Conservation (phyloP, 2,329 filamentous ascomycete genomes). For the Fusarium sublunatum region DNA sequence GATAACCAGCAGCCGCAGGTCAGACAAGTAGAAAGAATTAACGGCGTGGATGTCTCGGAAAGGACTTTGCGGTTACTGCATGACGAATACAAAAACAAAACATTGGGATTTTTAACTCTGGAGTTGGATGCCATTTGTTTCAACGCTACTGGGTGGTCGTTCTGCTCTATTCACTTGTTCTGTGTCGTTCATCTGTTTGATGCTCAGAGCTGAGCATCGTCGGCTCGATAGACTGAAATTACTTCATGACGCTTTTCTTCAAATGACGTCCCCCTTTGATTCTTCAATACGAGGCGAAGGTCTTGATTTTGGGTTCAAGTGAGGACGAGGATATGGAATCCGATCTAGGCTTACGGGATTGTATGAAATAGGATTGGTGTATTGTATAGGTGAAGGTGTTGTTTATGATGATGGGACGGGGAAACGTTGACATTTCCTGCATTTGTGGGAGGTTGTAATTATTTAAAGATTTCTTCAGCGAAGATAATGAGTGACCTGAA, state of each 20-base stretch:
- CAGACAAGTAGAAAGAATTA: slow-evolving; percentile 11
- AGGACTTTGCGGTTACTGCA: slow-evolving; percentile 32
- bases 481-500: neutral
- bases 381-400: slow-evolving; percentile 18
- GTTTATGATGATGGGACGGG: slow-evolving; percentile 2
- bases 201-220: slow-evolving; percentile 30
- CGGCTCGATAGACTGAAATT: slow-evolving; percentile 26
- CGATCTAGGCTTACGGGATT: slow-evolving; percentile 25
- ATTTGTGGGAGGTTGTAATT: neutral
- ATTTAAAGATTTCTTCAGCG: neutral
- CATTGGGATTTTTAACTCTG: slow-evolving; percentile 31
- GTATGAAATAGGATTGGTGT: slow-evolving; percentile 27
- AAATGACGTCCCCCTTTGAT: slow-evolving; percentile 16
- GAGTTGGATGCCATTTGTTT: slow-evolving; percentile 44
- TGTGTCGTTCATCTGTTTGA: slow-evolving; percentile 22
- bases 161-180: slow-evolving; percentile 21
- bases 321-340: slow-evolving; percentile 20
- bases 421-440: slow-evolving; percentile 3
- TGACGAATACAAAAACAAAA: slow-evolving; percentile 40
- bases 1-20: slow-evolving; percentile 26
- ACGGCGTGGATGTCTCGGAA: slow-evolving; percentile 35
- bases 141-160: slow-evolving; percentile 21
- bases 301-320: slow-evolving; percentile 27
- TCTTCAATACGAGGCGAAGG: slow-evolving; percentile 4
- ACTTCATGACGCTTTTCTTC: slow-evolving; percentile 25